Conservation (phyloP, 306 rosid genomes). For the Elaeagnus macrophylla region DNA sequence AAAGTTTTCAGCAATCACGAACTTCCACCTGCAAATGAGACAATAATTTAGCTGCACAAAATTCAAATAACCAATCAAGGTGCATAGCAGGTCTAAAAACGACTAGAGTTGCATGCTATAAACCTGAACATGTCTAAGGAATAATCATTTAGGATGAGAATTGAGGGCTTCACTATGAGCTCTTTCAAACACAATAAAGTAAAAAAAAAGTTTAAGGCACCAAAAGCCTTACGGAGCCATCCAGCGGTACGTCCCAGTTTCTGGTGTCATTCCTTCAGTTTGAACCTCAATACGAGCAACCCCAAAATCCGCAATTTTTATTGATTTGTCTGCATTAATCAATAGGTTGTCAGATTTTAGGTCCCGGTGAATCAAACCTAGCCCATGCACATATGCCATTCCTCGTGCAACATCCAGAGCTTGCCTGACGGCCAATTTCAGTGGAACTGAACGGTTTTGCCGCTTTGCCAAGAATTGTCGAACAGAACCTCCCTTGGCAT, state of each 20-base stretch:
- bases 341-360: constrained; percentile 90
- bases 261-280: constrained; percentile 99
- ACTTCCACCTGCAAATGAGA: too few species aligned
- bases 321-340: constrained; percentile 85
- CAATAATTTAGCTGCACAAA: too few species aligned
- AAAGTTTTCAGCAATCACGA: too few species aligned
- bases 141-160: too few species aligned
- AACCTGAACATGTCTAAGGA: too few species aligned
- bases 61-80: too few species aligned
- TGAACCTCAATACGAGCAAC: constrained; percentile 99
- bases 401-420: constrained; percentile 97
- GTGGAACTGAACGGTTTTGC: constrained; percentile 77
- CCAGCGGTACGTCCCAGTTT: constrained; percentile 99
- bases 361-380: constrained; percentile 90
- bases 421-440: constrained; percentile 89
- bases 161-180: too few species aligned
- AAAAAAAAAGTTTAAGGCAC: too few species aligned
- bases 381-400: constrained; percentile 87
- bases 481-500: constrained; percentile 96
- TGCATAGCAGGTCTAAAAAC: too few species aligned
- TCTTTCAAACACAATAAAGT: too few species aligned
- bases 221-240: constrained; percentile 94
- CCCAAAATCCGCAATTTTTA: constrained; percentile 96
- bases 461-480: constrained; percentile 78
- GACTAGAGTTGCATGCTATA: too few species aligned